Percentiles rank a stretch among this genome's conserved stretches.
Evolutionary conservation across 1,139 yeast species (phyloP).

Genomic region (Candida sojae): DNA sequence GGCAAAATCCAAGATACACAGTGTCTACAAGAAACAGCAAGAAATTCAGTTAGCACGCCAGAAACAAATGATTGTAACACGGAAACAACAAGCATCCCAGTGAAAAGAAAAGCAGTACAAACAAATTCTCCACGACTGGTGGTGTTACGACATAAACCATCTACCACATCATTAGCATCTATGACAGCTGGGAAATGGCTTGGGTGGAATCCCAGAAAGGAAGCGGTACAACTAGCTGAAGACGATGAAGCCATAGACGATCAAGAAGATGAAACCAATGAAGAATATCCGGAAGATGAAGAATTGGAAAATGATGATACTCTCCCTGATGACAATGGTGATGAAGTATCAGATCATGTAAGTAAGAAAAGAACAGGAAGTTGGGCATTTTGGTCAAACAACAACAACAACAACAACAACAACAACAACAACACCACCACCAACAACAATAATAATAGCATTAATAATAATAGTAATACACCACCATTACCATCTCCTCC

Average conservation of each 20-base stretch:
- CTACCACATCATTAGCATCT: conserved; percentile 22
- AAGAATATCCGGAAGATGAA: conserved; percentile 19
- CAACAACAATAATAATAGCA: conserved; percentile 5
- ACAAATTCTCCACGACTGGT: not conserved
- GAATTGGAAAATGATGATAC: conserved; percentile 20
- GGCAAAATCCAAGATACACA: not conserved
- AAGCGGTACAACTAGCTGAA: conserved; percentile 1
- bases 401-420: conserved; percentile 9
- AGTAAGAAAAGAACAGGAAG: conserved; percentile 30
- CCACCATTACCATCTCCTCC: not conserved
- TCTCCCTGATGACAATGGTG: conserved; percentile 27
- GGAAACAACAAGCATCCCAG: not conserved
- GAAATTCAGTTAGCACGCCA: not conserved
- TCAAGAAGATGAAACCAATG: conserved; percentile 14
- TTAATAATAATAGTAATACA: conserved; percentile 1
- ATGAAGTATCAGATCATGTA: conserved; percentile 38
- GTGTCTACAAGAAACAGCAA: not conserved
- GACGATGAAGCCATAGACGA: conserved; percentile 6
- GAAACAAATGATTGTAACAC: not conserved
- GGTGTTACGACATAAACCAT: conserved; percentile 14
- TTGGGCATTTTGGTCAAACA: conserved; percentile 42
- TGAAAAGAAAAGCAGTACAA: conserved; percentile 4
- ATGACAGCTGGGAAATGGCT: conserved; percentile 24
- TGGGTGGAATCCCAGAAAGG: conserved; percentile 16
- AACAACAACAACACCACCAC: conserved; percentile 1